Base-by-base conservation (phyloP, 495 filamentous ascomycete genomes). In the Penicillium fimorum region DNA sequence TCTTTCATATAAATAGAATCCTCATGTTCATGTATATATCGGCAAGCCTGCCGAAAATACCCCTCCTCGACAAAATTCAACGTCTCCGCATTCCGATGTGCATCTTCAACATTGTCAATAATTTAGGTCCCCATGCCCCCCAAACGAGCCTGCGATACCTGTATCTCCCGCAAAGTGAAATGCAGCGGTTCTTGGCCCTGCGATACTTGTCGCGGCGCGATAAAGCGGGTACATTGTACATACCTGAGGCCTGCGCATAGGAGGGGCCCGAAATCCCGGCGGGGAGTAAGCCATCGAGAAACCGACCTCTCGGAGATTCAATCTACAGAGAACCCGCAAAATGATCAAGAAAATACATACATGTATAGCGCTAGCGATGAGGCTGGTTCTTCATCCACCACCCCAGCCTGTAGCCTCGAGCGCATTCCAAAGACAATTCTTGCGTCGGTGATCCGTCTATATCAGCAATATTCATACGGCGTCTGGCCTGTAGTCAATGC, bases 71-170 rank as follows among this genome's bases (percentile, higher is more conserved):
- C 38, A 22, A 11, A 38, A 38, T 47, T 20, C 35, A 22, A 40
- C 46, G 5, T 55, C 40, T 41, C 57, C 45, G 30, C 55, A 56
- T 49, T 47, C 35, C 35, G 32, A 32, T 44, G 35, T 47, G n/a
- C 30, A n/a, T 37, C 12, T 17, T 27, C 15, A 45, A 46, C 20
- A 44, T 10, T 27, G 13, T 17, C 47, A 50, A 13, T 9, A 29
- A 30, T n/a, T 15, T 43, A 35, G 33, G 6, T 17, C 35, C 40
- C 33, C 13, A 68, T 66, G 67, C 52, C 62, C 45, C 60, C 56
- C 15, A 73, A 71, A 63, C 55, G 68, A 56, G 70, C 68, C 35
- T 71, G 70, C 37, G 66, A 73, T 57, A 50, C 47, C 25, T 72
- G 68, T 35, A 72, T 70, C 38, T 55, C 60, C 30, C 62, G 70